Base-by-base conservation (phyloP, 2,329 filamentous ascomycete species). In the Westerdykella ornata region DNA sequence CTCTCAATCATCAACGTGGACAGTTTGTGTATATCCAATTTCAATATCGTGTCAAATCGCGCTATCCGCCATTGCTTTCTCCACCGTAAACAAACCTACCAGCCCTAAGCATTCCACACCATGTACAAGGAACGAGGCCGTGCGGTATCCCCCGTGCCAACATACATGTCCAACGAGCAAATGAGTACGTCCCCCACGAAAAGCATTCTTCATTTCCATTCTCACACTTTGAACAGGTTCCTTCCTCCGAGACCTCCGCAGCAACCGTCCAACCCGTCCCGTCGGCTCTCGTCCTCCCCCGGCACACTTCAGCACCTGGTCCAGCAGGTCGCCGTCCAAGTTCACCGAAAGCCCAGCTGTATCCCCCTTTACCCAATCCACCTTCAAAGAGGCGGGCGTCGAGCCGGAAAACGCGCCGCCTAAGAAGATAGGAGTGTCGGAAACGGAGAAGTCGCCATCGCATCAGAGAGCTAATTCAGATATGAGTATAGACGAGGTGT, bases 221-320 rank as follows among this genome's bases (percentile, higher is more conserved):
- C 47, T 58, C 49, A 62, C 42, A n/a, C 20, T 43, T 28, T 19
- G 36, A 29, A 46, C 66, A 88, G 84, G 81, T 51, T 72, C 73
- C 45, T 89, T 88, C 63, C 76, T 88, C 28, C 73, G 81, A 52
- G 78, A 82, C 51, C 75, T 90, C 28, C 81, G 85, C 52, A 78
- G 75, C 52, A 84, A 77, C 64, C 80, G 82, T 38, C 72, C 80
- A 42, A 72, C 76, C 28, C 76, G 85, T 42, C 85, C 85, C 7
- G 82, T 79, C 42, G 84, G 85, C 47, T 82, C 84, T 37, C 75
- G 85, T 49, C 84, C 84, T 45, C 75, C 74, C 35, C 79, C 78
- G 9, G 67, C 71, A 16, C 74, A 72, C 48, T 65, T 71, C 50
- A 53, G 62, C 52, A 65, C 53, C 13, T 63, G 60, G 61, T 58